A percentile compares a stretch with the other conserved stretches of the same genome.
Conservation (phyloP, 495 filamentous ascomycete species). For the Penicillium canescens region DNA sequence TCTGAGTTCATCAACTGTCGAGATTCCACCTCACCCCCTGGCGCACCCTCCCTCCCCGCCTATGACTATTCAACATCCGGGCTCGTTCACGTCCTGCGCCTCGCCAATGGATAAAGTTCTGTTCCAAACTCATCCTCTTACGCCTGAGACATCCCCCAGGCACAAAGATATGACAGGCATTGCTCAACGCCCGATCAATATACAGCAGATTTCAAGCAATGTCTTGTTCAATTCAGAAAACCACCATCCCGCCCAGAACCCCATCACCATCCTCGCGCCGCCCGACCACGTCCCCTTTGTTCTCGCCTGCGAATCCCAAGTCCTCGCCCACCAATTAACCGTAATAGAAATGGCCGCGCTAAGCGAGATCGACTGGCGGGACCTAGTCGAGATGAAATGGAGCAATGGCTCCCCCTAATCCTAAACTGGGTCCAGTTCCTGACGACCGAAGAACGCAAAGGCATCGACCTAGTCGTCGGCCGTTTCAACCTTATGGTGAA, state of each 20-base stretch:
- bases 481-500: constrained; percentile 98
- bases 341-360: constrained; percentile 95
- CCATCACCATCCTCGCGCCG: constrained; percentile 4
- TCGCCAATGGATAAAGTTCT: constrained; percentile 42
- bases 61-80: constrained; percentile 66
- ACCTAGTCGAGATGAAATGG: constrained; percentile 94
- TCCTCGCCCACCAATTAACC: constrained; percentile 91
- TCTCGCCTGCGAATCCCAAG: constrained; percentile 84
- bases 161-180: constrained; percentile 18
- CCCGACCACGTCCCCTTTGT: constrained; percentile 83
- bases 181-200: constrained; percentile 21
- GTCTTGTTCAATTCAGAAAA: constrained; percentile 40
- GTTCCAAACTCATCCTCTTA: constrained; percentile 47
- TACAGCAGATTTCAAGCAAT: constrained; percentile 39
- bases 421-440: constrained; percentile 93
- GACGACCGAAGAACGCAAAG: constrained; percentile 73
- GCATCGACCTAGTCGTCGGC: constrained; percentile 93
- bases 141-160: constrained; percentile 52
- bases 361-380: constrained; percentile 96
- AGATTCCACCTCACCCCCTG: constrained; percentile 64
- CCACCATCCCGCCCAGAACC: constrained; percentile 12
- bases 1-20: constrained; percentile 46
- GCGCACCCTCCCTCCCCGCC: constrained; percentile 77
- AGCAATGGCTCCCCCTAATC: constrained; percentile 65
- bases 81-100: constrained; percentile 39